Evolutionary conservation across 129 eudicot genomes (phyloP).

Genomic region (Smallanthus sonchifolius): DNA sequence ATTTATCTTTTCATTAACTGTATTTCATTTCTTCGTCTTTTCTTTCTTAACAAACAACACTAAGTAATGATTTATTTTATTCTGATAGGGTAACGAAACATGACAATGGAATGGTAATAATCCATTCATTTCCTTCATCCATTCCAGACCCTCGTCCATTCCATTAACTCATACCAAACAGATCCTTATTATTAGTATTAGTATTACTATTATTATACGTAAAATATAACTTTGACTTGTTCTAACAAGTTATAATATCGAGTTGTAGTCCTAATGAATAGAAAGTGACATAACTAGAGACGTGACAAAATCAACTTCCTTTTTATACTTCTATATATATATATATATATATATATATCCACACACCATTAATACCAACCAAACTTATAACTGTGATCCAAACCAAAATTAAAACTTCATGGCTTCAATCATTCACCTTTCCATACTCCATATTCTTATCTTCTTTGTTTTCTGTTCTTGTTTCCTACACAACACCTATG

Average conservation of each 20-base stretch:
- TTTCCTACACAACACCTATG: conserved; percentile 11
- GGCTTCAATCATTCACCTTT: not conserved
- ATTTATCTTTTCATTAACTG: too few relatives aligned
- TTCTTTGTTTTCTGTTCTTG: conserved; percentile 14
- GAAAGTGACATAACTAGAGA: conserved; percentile 1
- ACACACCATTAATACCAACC: not conserved
- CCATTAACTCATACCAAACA: too few relatives aligned
- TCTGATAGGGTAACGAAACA: too few relatives aligned
- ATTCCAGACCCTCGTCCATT: too few relatives aligned
- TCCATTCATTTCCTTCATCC: too few relatives aligned
- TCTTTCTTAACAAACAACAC: too few relatives aligned
- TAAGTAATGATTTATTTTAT: too few relatives aligned
- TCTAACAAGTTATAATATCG: not conserved
- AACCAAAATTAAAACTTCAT: not conserved
- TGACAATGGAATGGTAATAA: too few relatives aligned
- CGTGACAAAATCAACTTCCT: not conserved
- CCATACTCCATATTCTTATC: not conserved
- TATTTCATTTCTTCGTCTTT: too few relatives aligned
- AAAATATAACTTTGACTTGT: not conserved
- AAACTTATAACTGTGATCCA: not conserved
- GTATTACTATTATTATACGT: too few relatives aligned
- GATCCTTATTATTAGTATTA: too few relatives aligned
- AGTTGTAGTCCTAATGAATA: not conserved
- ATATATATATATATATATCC: not conserved
- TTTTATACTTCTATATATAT: not conserved